phyloP scores from a whole-genome alignment of 1,284 basidiomycete genomes.

The Melanopsichium pennsylvanicum region DNA sequence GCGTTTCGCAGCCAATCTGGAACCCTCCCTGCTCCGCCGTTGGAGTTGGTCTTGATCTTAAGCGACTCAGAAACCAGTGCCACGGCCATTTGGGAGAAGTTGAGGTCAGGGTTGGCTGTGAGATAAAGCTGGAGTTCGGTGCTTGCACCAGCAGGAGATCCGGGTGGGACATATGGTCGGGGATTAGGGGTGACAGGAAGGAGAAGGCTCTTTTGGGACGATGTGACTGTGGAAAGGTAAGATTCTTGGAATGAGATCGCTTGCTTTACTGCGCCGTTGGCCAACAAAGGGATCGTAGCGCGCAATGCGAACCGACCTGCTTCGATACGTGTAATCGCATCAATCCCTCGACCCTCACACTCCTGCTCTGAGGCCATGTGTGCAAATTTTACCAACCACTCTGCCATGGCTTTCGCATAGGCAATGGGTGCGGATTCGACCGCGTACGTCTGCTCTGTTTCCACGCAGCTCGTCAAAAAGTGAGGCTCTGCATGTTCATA shows the following conservation, averaged over 20 bases:
- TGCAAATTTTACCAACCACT: constrained; percentile 49
- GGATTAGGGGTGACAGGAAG: constrained; percentile 62
- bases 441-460: constrained; percentile 25
- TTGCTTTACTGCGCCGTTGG: constrained; percentile 17
- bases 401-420: constrained; percentile 51
- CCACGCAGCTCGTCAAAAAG: constrained; percentile 44
- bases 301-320: constrained; percentile 54
- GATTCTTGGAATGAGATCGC: constrained; percentile 42
- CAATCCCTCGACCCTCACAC: constrained; percentile 30
- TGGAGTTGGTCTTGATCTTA: constrained; percentile 8
- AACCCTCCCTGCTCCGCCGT: not conserved
- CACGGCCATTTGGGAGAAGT: constrained; percentile 60
- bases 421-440: constrained; percentile 38
- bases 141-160: constrained; percentile 16
- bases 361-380: constrained; percentile 17
- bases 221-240: constrained; percentile 42
- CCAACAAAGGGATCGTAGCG: constrained; percentile 45
- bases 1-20: constrained; percentile 41
- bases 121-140: too few relatives aligned
- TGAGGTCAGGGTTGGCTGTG: too few relatives aligned
- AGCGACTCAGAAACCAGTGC: constrained; percentile 47
- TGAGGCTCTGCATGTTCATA: constrained; percentile 52
- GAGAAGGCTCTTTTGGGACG: constrained; percentile 49
- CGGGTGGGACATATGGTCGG: constrained; percentile 54
- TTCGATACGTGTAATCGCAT: constrained; percentile 47